Evolutionary conservation across 768 basidiomycete species (phyloP).

Genomic region (Leccinum aurantiacum): DNA sequence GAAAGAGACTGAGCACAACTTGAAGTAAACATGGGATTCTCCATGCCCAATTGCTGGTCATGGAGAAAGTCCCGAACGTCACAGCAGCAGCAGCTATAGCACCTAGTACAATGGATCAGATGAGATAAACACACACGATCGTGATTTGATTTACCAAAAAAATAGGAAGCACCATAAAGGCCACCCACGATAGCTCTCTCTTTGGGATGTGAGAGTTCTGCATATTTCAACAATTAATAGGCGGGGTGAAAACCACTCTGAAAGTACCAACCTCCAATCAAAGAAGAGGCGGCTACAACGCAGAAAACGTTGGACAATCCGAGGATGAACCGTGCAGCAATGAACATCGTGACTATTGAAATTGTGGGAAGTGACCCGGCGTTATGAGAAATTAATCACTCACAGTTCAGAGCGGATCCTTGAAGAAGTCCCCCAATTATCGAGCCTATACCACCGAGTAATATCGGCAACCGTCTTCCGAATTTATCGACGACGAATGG

Average conservation of each 20-base stretch:
- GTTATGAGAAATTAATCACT: neutral
- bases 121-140: neutral
- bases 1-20: neutral
- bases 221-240: neutral
- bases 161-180: neutral
- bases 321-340: neutral
- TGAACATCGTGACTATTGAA: neutral
- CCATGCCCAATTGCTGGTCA: neutral
- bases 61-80: neutral
- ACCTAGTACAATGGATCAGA: neutral
- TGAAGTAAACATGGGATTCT: neutral
- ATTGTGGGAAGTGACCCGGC: too few relatives aligned
- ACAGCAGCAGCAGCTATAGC: neutral
- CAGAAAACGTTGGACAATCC: neutral
- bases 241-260: neutral
- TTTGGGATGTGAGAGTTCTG: neutral
- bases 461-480: neutral
- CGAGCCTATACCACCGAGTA: neutral
- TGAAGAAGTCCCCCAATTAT: neutral
- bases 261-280: neutral
- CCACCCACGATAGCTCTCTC: neutral
- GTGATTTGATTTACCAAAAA: neutral
- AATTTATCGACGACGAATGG: neutral
- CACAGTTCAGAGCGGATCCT: neutral
- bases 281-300: neutral